Base-by-base conservation (phyloP, 1,284 basidiomycete genomes). In the Heliocybe sulcata region DNA sequence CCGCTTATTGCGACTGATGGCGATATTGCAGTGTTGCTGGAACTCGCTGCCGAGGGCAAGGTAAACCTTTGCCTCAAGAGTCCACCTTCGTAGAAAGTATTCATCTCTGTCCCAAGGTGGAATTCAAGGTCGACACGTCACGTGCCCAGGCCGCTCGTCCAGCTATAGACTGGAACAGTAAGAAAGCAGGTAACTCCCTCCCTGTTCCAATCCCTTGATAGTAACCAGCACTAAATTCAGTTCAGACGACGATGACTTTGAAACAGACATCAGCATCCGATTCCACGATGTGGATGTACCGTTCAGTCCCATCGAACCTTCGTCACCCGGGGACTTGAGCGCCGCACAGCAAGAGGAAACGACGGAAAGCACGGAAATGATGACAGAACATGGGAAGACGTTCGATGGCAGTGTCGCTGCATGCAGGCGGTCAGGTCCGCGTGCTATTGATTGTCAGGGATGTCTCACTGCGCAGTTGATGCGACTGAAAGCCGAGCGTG, bases 171-270 rank as follows among this genome's bases (percentile, higher is more conserved):
- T 87, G 87, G 83, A 88, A 92, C 60, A 92, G 90, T 69, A 90
- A 90, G 74, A 90, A 87, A 75, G 85, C 88, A 60, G 87, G 90
- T 85, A 55, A 59, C 74, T 68, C 54, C 35, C 20, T 35, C 16
- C n/a, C 45, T 16, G 52, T 29, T 54, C 51, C 31, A 55, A 26
- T 53, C 53, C n/a, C 16, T 47, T 25, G 23, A 6, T 26, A 6
- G 14, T 23, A 20, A 23, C n/a, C 8, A 6, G 16, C 27, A 49
- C 16, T 20, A 42, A n/a, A n/a, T 8, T 42, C 38, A 16, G 35
- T 42, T n/a, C 57, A 92, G 90, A 89, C 62, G 89, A 92, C 62
- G 85, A 90, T 65, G 79, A 91, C 59, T 83, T 91, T 54, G 89
- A 92, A 67, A 85, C 83, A 1, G 65, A 69, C 6, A 72, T 91